These are phyloP conservation scores for Parastagonospora nodorum DNA, from an alignment of 2,329 filamentous ascomycete genomes.

Conservation along the genomic window DNA sequence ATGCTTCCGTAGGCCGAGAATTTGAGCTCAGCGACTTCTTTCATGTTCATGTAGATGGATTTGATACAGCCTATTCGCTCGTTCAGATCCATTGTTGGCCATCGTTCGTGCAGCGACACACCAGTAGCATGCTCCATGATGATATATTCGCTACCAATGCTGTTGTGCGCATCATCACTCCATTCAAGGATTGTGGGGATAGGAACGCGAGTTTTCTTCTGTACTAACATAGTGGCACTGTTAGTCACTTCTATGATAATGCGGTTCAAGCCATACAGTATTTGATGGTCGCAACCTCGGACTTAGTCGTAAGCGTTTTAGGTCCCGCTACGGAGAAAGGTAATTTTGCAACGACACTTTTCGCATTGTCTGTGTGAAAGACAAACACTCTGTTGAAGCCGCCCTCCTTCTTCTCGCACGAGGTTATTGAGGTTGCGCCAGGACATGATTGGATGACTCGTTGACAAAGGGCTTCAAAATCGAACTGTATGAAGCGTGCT, in stretches of 20 bases:
- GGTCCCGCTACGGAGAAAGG: constrained; percentile 49
- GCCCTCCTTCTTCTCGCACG: constrained; percentile 52
- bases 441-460: constrained; percentile 46
- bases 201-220: constrained; percentile 47
- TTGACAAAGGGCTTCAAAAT: constrained; percentile 48
- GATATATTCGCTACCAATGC: constrained; percentile 47
- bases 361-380: constrained; percentile 47
- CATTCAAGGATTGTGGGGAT: constrained; percentile 52
- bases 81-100: constrained; percentile 40
- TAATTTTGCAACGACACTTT: constrained; percentile 49
- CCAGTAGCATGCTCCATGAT: constrained; percentile 46
- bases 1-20: constrained; percentile 50
- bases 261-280: constrained; percentile 44
- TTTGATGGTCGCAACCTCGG: constrained; percentile 53
- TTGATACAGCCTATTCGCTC: constrained; percentile 45
- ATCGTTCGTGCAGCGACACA: constrained; percentile 38
- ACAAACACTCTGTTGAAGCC: constrained; percentile 53
- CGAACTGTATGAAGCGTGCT: constrained; percentile 47
- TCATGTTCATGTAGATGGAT: constrained; percentile 31
- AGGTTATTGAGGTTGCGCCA: constrained; percentile 39
- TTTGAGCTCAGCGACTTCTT: constrained; percentile 37
- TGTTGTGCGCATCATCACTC: constrained; percentile 44
- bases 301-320: constrained; percentile 44
- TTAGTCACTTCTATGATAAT: constrained; percentile 13
- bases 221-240: constrained; percentile 32